These are phyloP conservation scores for Rhodotorula glutinis DNA, from an alignment of 1,284 basidiomycete genomes.

Conservation along the genomic window DNA sequence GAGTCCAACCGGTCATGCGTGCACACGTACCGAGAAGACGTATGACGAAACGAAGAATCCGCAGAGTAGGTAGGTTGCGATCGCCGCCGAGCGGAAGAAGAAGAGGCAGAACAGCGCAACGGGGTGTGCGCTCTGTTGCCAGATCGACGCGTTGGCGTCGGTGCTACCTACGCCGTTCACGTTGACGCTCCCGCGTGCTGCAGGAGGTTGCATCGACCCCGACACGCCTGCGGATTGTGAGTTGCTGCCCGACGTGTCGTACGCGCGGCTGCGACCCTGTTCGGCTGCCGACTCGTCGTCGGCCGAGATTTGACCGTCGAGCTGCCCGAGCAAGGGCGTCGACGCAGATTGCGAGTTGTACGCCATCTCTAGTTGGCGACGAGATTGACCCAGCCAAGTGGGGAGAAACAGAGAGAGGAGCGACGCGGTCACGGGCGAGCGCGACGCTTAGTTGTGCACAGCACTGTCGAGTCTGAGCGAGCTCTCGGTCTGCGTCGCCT, in stretches of 20 bases:
- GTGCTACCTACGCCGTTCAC: neutral
- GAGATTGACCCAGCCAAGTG: neutral
- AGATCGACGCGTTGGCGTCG: constrained; percentile 18
- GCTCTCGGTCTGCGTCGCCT: neutral
- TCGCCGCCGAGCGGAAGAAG: constrained; percentile 76
- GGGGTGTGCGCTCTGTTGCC: constrained; percentile 58
- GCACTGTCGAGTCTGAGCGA: neutral
- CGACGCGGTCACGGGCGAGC: too few relatives aligned
- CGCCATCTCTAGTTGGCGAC: constrained; percentile 10
- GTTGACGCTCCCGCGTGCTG: constrained; percentile 18
- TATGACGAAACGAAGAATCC: constrained; percentile 82
- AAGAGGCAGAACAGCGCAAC: constrained; percentile 76
- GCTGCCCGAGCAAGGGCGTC: constrained; percentile 22
- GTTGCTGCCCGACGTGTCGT: neutral
- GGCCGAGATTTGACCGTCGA: constrained; percentile 29
- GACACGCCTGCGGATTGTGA: neutral
- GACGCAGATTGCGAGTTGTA: constrained; percentile 33
- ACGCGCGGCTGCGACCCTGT: constrained; percentile 4
- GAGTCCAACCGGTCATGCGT: too few relatives aligned
- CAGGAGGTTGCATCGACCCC: neutral
- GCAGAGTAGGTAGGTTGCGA: constrained; percentile 81
- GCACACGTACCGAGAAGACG: constrained; percentile 69
- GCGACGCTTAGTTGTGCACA: too few relatives aligned
- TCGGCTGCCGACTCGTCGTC: constrained; percentile 27
- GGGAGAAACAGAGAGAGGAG: too few relatives aligned